Base-by-base conservation (phyloP, 2,329 filamentous ascomycete species). In the Trichoderma sp. region DNA sequence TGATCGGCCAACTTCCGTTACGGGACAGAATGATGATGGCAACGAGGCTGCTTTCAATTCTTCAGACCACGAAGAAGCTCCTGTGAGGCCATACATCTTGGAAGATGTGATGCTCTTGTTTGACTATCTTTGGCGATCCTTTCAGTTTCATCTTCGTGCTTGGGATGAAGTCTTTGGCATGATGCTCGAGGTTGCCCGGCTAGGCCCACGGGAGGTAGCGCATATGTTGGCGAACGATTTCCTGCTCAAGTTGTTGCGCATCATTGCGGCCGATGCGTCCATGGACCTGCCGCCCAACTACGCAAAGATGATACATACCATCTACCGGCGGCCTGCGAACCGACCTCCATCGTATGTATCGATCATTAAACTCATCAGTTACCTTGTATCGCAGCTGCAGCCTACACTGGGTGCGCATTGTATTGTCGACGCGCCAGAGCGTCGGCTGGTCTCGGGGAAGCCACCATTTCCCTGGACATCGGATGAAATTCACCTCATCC, bases 131-230 rank as follows among this genome's bases (percentile, higher is more conserved):
- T 92, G 88, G 86, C 79, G 84, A 3, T 81, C 79, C n/a, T 87
- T 93, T 67, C 87, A 92, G 69, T 77, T 81, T 3, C 81, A 84
- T 54, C 80, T 87, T 32, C 86, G 89, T 67, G 86, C 90, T 3
- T 95, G 92, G 92, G 86, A 89, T 50, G 91, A 94, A 73, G 90
- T 90, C 68, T 94, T 94, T 74, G 85, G 86, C 13, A 84, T 91
- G n/a, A 81, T 94, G 70, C 75, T 85, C n/a, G 81, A 81, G n/a
- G 90, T 94, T 74, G 87, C 88, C 15, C 82, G 80, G 54, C 78
- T 92, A 65, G 90, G 90, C 1, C 78, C 81, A 3, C 76, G 82
- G 5, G 89, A 92, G 75, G 82, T 85, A 22, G 80, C 81, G 2
- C 74, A 84, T 6, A 80, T 93, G 27, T 80, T 94, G 27, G 84